Evolutionary conservation across 2,329 filamentous ascomycete genomes (phyloP).

Genomic region (Thermochaetoides dissita): DNA sequence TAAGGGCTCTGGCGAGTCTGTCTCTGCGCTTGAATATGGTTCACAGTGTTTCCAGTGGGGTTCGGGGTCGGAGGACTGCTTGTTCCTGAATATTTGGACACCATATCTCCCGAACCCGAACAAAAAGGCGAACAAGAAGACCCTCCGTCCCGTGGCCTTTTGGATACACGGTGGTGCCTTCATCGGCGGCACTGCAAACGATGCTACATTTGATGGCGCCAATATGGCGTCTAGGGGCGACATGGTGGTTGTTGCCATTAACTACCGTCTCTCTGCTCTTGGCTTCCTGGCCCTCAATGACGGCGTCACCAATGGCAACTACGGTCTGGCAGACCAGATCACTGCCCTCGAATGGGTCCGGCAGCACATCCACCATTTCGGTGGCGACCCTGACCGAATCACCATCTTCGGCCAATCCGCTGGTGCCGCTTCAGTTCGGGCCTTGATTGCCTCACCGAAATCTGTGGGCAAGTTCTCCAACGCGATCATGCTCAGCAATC

Average conservation of each 20-base stretch:
- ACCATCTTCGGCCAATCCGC: slow-evolving; percentile 43
- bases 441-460: slow-evolving; percentile 33
- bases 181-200: slow-evolving; percentile 29
- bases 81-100: slow-evolving; percentile 33
- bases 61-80: slow-evolving; percentile 30
- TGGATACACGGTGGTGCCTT: slow-evolving; percentile 41
- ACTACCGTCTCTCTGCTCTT: slow-evolving; percentile 44
- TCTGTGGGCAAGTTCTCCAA: slow-evolving; percentile 32
- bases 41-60: slow-evolving; percentile 25
- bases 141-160: slow-evolving; percentile 24
- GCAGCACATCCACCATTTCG: slow-evolving; percentile 38
- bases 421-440: slow-evolving; percentile 37
- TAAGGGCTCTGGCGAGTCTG: slow-evolving; percentile 19
- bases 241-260: slow-evolving; percentile 44
- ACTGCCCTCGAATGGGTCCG: slow-evolving; percentile 35
- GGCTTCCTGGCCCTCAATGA: slow-evolving; percentile 42
- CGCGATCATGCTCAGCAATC: slow-evolving; percentile 30
- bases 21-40: slow-evolving; percentile 24
- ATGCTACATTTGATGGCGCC: slow-evolving; percentile 33
- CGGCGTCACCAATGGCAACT: slow-evolving; percentile 33
- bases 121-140: slow-evolving; percentile 8
- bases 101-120: slow-evolving; percentile 23
- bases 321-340: slow-evolving; percentile 34
- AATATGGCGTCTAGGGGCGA: slow-evolving; percentile 45
- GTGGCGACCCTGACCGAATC: slow-evolving; percentile 42